Conservation (phyloP, 2,329 filamentous ascomycete genomes). For the Ophidiomyces ophidiicola region DNA sequence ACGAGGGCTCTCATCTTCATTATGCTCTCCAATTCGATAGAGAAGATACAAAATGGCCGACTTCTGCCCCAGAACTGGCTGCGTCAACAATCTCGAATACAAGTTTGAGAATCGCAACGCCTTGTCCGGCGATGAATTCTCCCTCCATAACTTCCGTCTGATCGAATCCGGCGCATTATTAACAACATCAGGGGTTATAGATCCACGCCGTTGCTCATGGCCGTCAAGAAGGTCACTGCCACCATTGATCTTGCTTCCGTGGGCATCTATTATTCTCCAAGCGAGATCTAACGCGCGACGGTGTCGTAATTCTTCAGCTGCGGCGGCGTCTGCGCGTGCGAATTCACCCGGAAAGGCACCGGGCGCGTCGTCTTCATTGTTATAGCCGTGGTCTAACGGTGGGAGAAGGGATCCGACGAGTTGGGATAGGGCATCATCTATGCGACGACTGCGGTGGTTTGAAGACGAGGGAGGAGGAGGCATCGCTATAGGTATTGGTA, state of each 20-base stretch:
- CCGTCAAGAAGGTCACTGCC: constrained; percentile 13
- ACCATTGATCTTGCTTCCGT: constrained; percentile 17
- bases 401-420: constrained; percentile 33
- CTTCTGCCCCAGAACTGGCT: constrained; percentile 87
- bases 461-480: constrained; percentile 23
- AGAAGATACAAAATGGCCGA: constrained; percentile 93
- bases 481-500: constrained; percentile 6
- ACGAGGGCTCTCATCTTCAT: constrained; percentile 36
- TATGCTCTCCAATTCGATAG: constrained; percentile 63
- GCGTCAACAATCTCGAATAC: constrained; percentile 75
- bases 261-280: constrained; percentile 29
- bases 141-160: constrained; percentile 71
- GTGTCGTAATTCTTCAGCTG: constrained; percentile 29
- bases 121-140: constrained; percentile 59
- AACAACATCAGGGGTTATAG: constrained; percentile 39
- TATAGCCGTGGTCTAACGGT: constrained; percentile 23
- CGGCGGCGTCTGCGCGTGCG: constrained; percentile 26
- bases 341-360: constrained; percentile 25
- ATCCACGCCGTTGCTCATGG: constrained; percentile 8
- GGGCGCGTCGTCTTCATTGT: constrained; percentile 24
- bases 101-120: constrained; percentile 80
- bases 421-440: constrained; percentile 35
- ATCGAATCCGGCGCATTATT: constrained; percentile 91
- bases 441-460: constrained; percentile 27
- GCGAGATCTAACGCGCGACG: constrained; percentile 26